phyloP scores from a whole-genome alignment of 2,329 filamentous ascomycete genomes.

The Coniochaeta hoffmannii region DNA sequence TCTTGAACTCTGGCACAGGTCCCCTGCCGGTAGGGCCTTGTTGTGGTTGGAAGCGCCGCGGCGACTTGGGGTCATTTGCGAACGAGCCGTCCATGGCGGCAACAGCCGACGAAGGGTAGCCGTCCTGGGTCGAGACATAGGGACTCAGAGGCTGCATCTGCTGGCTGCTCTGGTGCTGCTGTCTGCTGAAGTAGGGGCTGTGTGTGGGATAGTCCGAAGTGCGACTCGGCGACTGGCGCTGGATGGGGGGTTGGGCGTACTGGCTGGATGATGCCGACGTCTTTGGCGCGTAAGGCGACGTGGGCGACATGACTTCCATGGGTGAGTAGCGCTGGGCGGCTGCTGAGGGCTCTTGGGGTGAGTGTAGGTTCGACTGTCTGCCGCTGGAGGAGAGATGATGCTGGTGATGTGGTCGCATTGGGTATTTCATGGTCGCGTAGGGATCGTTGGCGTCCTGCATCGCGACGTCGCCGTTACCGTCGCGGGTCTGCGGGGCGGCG shows the following conservation, averaged over 20 bases:
- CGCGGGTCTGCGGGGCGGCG: slow-evolving; percentile 39
- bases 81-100: slow-evolving; percentile 64
- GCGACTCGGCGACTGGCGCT: slow-evolving; percentile 74
- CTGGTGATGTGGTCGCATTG: slow-evolving; percentile 70
- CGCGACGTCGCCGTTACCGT: slow-evolving; percentile 66
- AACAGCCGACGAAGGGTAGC: slow-evolving; percentile 62
- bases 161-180: slow-evolving; percentile 28
- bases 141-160: slow-evolving; percentile 69
- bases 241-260: slow-evolving; percentile 41
- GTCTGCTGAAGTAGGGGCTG: slow-evolving; percentile 49
- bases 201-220: slow-evolving; percentile 45
- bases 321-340: slow-evolving; percentile 91
- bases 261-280: slow-evolving; percentile 47
- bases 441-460: slow-evolving; percentile 85
- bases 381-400: slow-evolving; percentile 54
- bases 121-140: slow-evolving; percentile 60
- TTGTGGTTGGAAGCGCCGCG: slow-evolving; percentile 44
- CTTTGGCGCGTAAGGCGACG: slow-evolving; percentile 65
- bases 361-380: slow-evolving; percentile 58
- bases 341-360: slow-evolving; percentile 67
- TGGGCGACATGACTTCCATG: slow-evolving; percentile 82
- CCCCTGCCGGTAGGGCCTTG: slow-evolving; percentile 42
- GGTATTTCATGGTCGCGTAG: slow-evolving; percentile 81
- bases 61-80: slow-evolving; percentile 48
- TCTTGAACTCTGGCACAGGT: slow-evolving; percentile 81